Percentiles rank a stretch among this genome's conserved stretches.
These are phyloP conservation scores for Paramecium primaurelia DNA, from an alignment of 73 alveolate species.

Conservation along the genomic window DNA sequence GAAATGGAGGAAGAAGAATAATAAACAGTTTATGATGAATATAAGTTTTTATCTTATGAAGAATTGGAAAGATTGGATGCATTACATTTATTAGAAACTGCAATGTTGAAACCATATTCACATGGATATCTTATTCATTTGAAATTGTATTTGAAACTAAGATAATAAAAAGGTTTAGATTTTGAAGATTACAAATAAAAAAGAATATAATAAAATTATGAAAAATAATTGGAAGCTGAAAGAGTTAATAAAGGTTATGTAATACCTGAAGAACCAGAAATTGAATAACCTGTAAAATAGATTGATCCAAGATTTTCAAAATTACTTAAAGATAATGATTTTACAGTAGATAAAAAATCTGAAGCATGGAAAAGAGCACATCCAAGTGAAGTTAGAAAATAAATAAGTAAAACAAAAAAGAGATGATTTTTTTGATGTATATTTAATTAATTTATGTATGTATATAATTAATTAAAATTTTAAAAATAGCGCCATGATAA, in stretches of 20 bases:
- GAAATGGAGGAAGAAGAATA: constrained; percentile 67
- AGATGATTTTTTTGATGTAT: not conserved
- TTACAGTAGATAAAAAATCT: constrained; percentile 61
- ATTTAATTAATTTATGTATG: not conserved
- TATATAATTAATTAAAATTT: not conserved
- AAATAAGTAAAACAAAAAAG: not conserved
- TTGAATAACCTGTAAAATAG: not conserved
- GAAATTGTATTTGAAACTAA: constrained; percentile 76
- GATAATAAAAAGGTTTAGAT: constrained; percentile 71
- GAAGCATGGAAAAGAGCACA: constrained; percentile 50
- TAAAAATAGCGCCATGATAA: not conserved
- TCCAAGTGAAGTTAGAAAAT: constrained; percentile 37
- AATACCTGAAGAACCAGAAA: constrained; percentile 49
- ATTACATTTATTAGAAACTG: constrained; percentile 72
- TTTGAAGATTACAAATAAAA: constrained; percentile 70
- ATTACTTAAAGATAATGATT: constrained; percentile 68
- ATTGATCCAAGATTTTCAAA: constrained; percentile 69
- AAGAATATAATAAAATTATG: constrained; percentile 71
- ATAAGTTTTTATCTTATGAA: constrained; percentile 74
- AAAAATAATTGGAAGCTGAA: constrained; percentile 65
- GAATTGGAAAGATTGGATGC: constrained; percentile 72
- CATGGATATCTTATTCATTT: constrained; percentile 80
- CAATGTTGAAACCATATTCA: constrained; percentile 75
- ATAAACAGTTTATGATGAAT: constrained; percentile 76
- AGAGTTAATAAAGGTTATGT: constrained; percentile 67